These are phyloP conservation scores for Pogostemon cablin DNA, from an alignment of 257 asterid species.

Conservation along the genomic window DNA sequence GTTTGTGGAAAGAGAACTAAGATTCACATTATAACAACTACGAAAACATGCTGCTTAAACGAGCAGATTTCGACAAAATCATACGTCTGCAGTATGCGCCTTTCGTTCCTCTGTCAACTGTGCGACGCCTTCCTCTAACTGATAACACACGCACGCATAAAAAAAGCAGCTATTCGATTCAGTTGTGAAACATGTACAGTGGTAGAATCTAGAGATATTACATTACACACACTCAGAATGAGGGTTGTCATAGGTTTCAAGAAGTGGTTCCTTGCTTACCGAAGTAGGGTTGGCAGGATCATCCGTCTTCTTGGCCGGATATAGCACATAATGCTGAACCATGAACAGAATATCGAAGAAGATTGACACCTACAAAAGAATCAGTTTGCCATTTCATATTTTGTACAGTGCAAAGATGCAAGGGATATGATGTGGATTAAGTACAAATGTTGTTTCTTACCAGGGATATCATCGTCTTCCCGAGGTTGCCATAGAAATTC, in stretches of 20 bases:
- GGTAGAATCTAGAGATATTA: not conserved
- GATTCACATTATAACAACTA: not conserved
- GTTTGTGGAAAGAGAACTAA: not conserved
- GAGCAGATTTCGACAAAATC: not conserved
- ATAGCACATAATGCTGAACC: constrained; percentile 78
- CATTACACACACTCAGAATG: constrained; percentile 43
- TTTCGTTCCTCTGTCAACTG: constrained; percentile 24
- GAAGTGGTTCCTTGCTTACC: constrained; percentile 65
- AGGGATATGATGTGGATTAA: not conserved
- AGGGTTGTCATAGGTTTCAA: constrained; percentile 44
- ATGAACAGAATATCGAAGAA: constrained; percentile 83
- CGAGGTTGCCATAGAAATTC: constrained; percentile 88
- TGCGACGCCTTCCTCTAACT: constrained; percentile 22
- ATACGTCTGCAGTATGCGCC: not conserved
- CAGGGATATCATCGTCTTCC: constrained; percentile 90
- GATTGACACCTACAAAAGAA: constrained; percentile 64
- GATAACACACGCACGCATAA: constrained; percentile 27
- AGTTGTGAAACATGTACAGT: constrained; percentile 3
- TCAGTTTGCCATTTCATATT: not conserved
- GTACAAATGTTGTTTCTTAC: constrained; percentile 39
- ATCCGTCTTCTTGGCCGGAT: constrained; percentile 43
- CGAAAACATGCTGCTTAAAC: not conserved
- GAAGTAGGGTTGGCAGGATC: constrained; percentile 33
- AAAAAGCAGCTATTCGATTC: not conserved
- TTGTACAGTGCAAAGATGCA: not conserved